Evolutionary conservation across 2,329 filamentous ascomycete species (phyloP).

Genomic region (Knoxdaviesia proteae): DNA sequence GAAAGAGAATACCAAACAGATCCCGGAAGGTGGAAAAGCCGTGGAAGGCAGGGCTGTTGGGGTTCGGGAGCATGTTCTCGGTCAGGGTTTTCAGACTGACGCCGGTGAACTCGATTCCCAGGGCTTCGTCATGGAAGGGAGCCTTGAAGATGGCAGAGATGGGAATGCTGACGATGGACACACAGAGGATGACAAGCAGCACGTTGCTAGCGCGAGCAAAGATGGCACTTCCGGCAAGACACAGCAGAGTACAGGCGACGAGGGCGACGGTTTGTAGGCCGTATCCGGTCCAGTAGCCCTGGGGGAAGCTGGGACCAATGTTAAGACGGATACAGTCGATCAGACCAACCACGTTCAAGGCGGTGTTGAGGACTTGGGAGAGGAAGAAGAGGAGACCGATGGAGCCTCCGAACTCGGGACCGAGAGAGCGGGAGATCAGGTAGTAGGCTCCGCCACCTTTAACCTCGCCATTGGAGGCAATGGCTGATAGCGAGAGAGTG

Average conservation of each 20-base stretch:
- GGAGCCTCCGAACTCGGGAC: conserved; percentile 73
- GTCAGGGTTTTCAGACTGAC: conserved; percentile 47
- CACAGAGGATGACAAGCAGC: conserved; percentile 45
- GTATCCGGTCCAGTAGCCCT: conserved; percentile 60
- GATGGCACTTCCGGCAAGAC: conserved; percentile 57
- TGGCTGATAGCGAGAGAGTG: conserved; percentile 68
- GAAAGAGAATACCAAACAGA: conserved; percentile 72
- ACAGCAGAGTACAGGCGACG: conserved; percentile 50
- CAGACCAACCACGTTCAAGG: conserved; percentile 70
- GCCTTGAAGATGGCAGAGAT: conserved; percentile 47
- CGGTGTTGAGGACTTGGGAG: conserved; percentile 74
- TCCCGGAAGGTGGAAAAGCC: conserved; percentile 55
- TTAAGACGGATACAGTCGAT: conserved; percentile 67
- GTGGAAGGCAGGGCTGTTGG: conserved; percentile 37
- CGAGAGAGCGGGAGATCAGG: conserved; percentile 65
- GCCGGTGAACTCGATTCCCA: conserved; percentile 59
- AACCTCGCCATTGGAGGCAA: conserved; percentile 77
- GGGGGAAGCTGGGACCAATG: conserved; percentile 43
- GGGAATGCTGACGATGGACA: conserved; percentile 65
- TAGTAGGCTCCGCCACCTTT: conserved; percentile 78
- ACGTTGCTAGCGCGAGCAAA: conserved; percentile 67
- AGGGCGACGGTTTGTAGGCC: conserved; percentile 54
- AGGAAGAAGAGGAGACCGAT: conserved; percentile 79
- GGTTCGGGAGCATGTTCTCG: conserved; percentile 55
- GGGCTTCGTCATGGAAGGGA: conserved; percentile 42